A percentile compares a stretch with the other conserved stretches of the same genome.
Conservation (phyloP, 2,329 filamentous ascomycete genomes). For the Trichoderma atrobrunneum region DNA sequence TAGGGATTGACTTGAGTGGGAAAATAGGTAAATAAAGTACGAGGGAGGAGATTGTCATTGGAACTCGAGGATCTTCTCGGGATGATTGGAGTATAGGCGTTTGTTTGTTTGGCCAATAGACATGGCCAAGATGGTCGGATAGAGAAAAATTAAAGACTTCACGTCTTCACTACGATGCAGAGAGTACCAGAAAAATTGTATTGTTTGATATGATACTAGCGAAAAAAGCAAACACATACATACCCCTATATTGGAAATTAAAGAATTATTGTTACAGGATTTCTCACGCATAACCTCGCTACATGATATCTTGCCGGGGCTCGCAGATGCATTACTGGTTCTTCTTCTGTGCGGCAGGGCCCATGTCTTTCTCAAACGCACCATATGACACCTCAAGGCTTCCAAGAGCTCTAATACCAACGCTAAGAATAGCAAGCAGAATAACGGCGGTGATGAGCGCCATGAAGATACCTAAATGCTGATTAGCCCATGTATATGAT, state of each 20-base stretch:
- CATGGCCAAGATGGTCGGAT: neutral
- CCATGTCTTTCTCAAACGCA: constrained; percentile 95
- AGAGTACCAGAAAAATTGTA: neutral
- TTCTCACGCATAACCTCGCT: constrained; percentile 9
- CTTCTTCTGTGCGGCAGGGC: constrained; percentile 85
- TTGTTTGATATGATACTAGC: neutral
- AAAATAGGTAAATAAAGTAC: neutral
- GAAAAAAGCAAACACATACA: neutral
- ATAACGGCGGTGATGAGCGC: constrained; percentile 68
- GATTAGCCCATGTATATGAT: constrained; percentile 15
- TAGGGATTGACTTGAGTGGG: neutral
- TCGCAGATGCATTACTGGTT: constrained; percentile 31
- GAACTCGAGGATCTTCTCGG: neutral
- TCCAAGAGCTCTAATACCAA: constrained; percentile 71
- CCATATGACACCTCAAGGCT: constrained; percentile 89
- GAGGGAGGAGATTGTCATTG: neutral
- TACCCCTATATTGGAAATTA: neutral
- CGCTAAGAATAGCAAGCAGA: constrained; percentile 72
- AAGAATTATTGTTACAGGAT: constrained; percentile 19
- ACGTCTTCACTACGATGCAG: neutral
- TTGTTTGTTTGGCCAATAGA: constrained; percentile 4
- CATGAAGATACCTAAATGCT: constrained; percentile 76
- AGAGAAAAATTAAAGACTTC: neutral
- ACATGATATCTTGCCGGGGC: neutral
- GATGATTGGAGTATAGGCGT: constrained; percentile 11